These are phyloP conservation scores for Verticillium klebahnii DNA, from an alignment of 2,329 filamentous ascomycete species.

Conservation along the genomic window DNA sequence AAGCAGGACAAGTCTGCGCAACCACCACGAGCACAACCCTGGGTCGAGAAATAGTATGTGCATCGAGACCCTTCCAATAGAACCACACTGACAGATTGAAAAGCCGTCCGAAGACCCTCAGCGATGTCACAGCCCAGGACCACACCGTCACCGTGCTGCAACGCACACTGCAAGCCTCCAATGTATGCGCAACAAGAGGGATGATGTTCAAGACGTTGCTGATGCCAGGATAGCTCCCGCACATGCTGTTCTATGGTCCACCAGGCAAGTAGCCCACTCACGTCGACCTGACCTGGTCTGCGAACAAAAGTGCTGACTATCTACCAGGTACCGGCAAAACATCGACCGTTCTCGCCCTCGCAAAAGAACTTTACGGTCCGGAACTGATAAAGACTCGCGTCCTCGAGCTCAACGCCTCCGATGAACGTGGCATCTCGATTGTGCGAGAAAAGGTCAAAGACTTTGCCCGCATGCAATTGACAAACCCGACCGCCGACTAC, in stretches of 20 bases:
- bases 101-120: slow-evolving; percentile 88
- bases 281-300: neutral
- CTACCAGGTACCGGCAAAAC: slow-evolving; percentile 86
- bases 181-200: slow-evolving; percentile 46
- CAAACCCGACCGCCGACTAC: slow-evolving; percentile 69
- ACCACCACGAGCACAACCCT: slow-evolving; percentile 71
- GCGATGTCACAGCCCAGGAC: slow-evolving; percentile 95
- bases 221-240: slow-evolving; percentile 61
- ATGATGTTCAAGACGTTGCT: slow-evolving; percentile 1
- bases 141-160: slow-evolving; percentile 92
- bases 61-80: slow-evolving; percentile 2
- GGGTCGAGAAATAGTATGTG: slow-evolving; percentile 97
- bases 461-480: slow-evolving; percentile 93
- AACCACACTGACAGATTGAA: slow-evolving; percentile 20
- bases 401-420: slow-evolving; percentile 98
- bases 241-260: slow-evolving; percentile 99
- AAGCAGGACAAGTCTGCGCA: slow-evolving; percentile 61
- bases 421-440: slow-evolving; percentile 96
- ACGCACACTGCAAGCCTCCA: slow-evolving; percentile 88
- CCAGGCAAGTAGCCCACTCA: slow-evolving; percentile 37
- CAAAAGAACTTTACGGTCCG: slow-evolving; percentile 95
- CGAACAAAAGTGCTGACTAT: neutral
- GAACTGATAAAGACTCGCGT: slow-evolving; percentile 90
- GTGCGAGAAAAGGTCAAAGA: slow-evolving; percentile 98
- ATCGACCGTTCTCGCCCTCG: slow-evolving; percentile 91